Percentiles rank a stretch among this genome's conserved stretches.
Conservation (phyloP, 2,329 filamentous ascomycete species). For the Trichoderma semiorbis region DNA sequence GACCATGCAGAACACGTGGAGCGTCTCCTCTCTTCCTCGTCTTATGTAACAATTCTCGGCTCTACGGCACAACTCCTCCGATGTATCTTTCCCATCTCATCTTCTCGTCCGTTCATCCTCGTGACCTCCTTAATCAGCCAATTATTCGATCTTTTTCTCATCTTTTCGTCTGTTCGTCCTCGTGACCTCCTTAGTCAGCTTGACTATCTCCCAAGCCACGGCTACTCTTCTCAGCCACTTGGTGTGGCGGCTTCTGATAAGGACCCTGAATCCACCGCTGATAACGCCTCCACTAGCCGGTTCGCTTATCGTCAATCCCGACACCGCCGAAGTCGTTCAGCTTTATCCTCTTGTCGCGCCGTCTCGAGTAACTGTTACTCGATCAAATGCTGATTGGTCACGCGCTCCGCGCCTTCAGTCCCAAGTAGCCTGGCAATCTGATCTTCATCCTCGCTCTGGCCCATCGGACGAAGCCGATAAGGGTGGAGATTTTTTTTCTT, state of each 20-base stretch:
- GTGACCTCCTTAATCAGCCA: no score
- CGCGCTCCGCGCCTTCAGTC: background rate
- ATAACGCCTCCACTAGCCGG: constrained; percentile 1
- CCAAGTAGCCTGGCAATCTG: background rate
- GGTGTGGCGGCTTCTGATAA: background rate
- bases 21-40: background rate
- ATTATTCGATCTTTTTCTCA: background rate
- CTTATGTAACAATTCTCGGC: background rate
- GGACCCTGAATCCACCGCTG: background rate
- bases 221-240: background rate
- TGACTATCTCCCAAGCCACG: background rate
- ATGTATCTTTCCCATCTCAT: background rate
- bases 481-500: constrained; percentile 1
- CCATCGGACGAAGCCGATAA: constrained; percentile 13
- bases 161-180: background rate
- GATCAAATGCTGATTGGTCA: constrained; percentile 17
- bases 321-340: constrained; percentile 11
- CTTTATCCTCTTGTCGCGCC: background rate
- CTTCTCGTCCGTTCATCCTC: background rate
- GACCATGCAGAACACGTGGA: background rate
- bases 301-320: constrained; percentile 18
- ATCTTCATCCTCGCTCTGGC: background rate
- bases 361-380: constrained; percentile 18
- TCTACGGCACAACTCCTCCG: background rate
- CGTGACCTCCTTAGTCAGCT: background rate